phyloP scores from a whole-genome alignment of 2,329 filamentous ascomycete species.

The Neonectria coccinea region DNA sequence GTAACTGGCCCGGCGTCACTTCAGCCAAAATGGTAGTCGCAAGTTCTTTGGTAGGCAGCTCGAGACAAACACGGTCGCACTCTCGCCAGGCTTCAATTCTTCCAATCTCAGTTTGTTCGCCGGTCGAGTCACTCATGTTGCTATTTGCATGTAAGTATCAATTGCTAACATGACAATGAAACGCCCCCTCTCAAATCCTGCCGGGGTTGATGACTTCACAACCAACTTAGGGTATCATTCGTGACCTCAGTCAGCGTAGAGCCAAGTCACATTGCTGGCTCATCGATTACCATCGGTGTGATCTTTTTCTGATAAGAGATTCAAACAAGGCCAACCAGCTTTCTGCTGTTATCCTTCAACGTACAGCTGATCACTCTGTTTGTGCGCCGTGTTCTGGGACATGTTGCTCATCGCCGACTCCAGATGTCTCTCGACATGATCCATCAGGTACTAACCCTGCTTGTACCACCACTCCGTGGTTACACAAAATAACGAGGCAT shows the following conservation, averaged over 20 bases:
- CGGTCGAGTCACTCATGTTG: neutral
- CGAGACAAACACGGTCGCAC: neutral
- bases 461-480: neutral
- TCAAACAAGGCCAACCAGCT: neutral
- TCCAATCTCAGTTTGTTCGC: neutral
- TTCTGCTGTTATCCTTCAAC: neutral
- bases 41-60: neutral
- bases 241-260: neutral
- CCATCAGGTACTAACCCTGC: neutral
- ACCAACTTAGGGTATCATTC: neutral
- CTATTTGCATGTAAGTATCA: neutral
- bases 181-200: neutral
- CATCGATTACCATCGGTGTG: neutral
- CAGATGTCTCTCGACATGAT: neutral
- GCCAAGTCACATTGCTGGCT: neutral
- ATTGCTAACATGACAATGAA: neutral
- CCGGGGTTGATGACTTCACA: neutral
- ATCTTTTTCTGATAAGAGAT: neutral
- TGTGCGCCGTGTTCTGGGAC: neutral
- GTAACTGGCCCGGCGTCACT: neutral
- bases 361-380: neutral
- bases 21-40: neutral
- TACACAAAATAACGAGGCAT: slow-evolving; percentile 4
- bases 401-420: neutral
- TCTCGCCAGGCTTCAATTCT: neutral